phyloP scores from a whole-genome alignment of 148 eudicot species.

The Rheum nobile region DNA sequence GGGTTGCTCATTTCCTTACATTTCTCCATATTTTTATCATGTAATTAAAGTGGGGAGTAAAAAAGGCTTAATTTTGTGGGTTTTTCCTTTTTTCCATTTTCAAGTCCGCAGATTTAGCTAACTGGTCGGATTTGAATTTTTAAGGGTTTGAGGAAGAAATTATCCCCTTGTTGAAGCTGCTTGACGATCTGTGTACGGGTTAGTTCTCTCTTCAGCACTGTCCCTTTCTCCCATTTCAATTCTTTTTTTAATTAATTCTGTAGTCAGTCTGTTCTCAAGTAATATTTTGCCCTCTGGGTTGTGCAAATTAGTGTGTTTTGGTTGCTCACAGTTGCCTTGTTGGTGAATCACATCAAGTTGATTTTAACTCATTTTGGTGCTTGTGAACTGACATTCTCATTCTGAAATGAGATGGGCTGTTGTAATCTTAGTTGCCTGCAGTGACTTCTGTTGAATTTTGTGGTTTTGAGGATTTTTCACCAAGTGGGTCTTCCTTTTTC shows the following conservation, averaged over 20 bases:
- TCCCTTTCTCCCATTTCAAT: constrained; percentile 4
- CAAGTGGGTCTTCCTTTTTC: not conserved
- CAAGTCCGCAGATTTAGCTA: constrained; percentile 15
- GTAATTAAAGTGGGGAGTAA: constrained; percentile 1
- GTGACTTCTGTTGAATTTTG: not conserved
- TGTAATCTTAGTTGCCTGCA: not conserved
- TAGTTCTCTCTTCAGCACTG: constrained; percentile 10
- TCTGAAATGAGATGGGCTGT: constrained; percentile 6
- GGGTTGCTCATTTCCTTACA: constrained; percentile 6
- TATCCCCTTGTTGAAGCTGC: constrained; percentile 1
- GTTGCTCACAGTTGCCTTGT: not conserved
- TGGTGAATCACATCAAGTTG: not conserved
- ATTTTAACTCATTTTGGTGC: not conserved
- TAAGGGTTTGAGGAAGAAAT: constrained; percentile 18
- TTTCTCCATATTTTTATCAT: constrained; percentile 9
- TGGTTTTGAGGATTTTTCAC: not conserved
- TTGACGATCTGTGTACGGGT: constrained; percentile 23
- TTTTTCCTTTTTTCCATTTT: not conserved
- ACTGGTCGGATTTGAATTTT: constrained; percentile 21
- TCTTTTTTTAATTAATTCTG: not conserved
- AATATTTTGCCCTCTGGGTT: not conserved
- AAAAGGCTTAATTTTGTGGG: not conserved
- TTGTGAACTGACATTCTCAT: not conserved
- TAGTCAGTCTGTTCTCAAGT: not conserved
- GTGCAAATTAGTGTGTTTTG: not conserved